Evolutionary conservation across 2,329 filamentous ascomycete species (phyloP).

Genomic region (Penicillium crustosum): DNA sequence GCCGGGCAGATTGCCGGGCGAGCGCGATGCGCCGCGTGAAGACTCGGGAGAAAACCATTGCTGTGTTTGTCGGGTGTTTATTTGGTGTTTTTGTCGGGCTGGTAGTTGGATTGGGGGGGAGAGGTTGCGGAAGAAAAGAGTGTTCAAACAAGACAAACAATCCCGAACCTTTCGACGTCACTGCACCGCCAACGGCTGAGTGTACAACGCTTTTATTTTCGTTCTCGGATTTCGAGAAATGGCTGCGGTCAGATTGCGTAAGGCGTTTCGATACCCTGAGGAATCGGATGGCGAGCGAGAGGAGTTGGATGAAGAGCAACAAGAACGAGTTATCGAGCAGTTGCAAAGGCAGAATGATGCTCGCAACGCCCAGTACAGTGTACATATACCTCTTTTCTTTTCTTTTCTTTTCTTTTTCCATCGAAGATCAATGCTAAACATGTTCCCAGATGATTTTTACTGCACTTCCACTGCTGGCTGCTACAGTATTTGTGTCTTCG

Average conservation of each 20-base stretch:
- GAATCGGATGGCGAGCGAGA: conserved; percentile 59
- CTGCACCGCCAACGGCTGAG: background rate
- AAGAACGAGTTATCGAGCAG: conserved; percentile 43
- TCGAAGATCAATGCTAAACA: background rate
- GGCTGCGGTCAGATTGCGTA: conserved; percentile 66
- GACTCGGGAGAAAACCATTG: conserved; percentile 15
- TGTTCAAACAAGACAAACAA: conserved; percentile 32
- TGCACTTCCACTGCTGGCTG: conserved; percentile 36
- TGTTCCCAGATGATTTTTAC: conserved; percentile 36
- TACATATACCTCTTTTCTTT: conserved; percentile 27
- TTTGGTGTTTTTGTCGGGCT: background rate
- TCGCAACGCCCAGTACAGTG: conserved; percentile 43
- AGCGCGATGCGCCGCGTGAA: conserved; percentile 19
- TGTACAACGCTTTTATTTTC: conserved; percentile 1
- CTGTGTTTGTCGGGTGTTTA: background rate
- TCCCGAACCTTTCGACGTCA: conserved; percentile 3
- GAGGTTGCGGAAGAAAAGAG: conserved; percentile 10
- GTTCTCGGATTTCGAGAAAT: conserved; percentile 21
- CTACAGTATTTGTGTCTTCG: conserved; percentile 33
- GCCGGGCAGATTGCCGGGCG: conserved; percentile 11
- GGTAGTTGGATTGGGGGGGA: conserved; percentile 7
- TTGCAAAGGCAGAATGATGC: conserved; percentile 40
- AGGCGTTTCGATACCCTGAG: conserved; percentile 72
- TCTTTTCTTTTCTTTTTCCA: too few species aligned
- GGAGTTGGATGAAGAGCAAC: conserved; percentile 70